Evolutionary conservation across 1,284 basidiomycete species (phyloP).

Genomic region (Meira nashicola): DNA sequence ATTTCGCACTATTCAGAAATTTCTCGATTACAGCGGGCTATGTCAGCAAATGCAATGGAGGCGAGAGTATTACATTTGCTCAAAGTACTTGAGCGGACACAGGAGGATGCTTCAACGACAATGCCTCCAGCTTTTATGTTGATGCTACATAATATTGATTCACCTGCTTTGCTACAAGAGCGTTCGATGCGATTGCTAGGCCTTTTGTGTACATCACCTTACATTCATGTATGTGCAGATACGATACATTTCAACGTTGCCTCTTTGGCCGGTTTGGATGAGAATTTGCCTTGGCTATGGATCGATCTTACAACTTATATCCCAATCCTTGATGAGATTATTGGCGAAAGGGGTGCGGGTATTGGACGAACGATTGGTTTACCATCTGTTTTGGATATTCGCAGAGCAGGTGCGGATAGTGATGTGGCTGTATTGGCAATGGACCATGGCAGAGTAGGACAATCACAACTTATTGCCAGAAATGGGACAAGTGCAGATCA

Average conservation of each 20-base stretch:
- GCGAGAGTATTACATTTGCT: neutral
- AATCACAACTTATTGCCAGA: neutral
- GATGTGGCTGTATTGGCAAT: neutral
- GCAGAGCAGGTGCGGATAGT: neutral
- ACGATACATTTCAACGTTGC: conserved; percentile 8
- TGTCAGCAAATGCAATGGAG: neutral
- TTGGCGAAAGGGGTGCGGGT: conserved; percentile 2
- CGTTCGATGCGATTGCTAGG: neutral
- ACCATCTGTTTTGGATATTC: conserved; percentile 9
- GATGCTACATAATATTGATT: conserved; percentile 7
- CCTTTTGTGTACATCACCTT: neutral
- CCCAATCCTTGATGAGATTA: conserved; percentile 12
- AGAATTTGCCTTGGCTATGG: conserved; percentile 5
- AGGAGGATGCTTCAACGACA: neutral
- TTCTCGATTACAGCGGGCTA: neutral
- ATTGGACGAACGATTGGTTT: conserved; percentile 3
- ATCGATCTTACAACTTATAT: conserved; percentile 13
- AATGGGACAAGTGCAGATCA: neutral
- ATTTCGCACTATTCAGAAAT: neutral
- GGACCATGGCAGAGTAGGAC: neutral
- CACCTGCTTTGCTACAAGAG: conserved; percentile 3
- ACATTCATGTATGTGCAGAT: conserved; percentile 7
- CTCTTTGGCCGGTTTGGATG: conserved; percentile 1
- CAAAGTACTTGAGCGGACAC: neutral
- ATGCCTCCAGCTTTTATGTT: conserved; percentile 3